These are phyloP conservation scores for Wickerhamiella qilinensis DNA, from an alignment of 805 yeast genomes.

Conservation along the genomic window DNA sequence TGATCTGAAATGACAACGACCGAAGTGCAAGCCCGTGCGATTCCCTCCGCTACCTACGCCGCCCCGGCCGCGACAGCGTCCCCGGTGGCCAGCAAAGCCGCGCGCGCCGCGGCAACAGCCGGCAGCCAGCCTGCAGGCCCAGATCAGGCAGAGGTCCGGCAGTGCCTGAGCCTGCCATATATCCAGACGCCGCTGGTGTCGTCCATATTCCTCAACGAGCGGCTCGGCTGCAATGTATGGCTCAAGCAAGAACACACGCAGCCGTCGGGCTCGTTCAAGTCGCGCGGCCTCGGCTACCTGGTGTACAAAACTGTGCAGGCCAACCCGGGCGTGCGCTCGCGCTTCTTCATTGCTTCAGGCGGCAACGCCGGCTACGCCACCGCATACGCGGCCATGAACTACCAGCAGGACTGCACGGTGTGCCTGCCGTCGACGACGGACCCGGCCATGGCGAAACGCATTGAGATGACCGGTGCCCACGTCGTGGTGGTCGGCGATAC, in stretches of 20 bases:
- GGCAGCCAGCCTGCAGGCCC: too few species aligned
- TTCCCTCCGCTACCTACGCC: too few species aligned
- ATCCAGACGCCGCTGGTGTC: conserved; percentile 58
- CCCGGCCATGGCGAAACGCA: conserved; percentile 29
- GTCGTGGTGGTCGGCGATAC: conserved; percentile 53
- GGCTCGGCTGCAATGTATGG: conserved; percentile 50
- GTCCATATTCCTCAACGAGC: conserved; percentile 60
- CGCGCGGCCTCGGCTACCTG: conserved; percentile 90
- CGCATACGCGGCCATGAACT: conserved; percentile 69
- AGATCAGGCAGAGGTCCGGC: too few species aligned
- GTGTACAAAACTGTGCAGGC: conserved; percentile 34
- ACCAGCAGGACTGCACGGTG: conserved; percentile 41
- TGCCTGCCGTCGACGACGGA: conserved; percentile 39
- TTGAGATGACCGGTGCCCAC: conserved; percentile 34
- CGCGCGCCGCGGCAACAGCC: too few species aligned
- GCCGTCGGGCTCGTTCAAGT: conserved; percentile 85
- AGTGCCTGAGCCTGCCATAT: conserved; percentile 5
- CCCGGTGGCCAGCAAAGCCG: too few species aligned
- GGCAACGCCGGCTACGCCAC: conserved; percentile 97
- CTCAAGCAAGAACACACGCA: conserved; percentile 74
- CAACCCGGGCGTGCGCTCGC: conserved; percentile 22
- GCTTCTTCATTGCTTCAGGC: conserved; percentile 78
- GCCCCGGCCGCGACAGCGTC: too few species aligned
- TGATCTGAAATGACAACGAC: too few species aligned
- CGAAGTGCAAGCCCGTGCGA: too few species aligned